Conservation (phyloP, 2,329 filamentous ascomycete genomes). For the Fusarium torreyae region DNA sequence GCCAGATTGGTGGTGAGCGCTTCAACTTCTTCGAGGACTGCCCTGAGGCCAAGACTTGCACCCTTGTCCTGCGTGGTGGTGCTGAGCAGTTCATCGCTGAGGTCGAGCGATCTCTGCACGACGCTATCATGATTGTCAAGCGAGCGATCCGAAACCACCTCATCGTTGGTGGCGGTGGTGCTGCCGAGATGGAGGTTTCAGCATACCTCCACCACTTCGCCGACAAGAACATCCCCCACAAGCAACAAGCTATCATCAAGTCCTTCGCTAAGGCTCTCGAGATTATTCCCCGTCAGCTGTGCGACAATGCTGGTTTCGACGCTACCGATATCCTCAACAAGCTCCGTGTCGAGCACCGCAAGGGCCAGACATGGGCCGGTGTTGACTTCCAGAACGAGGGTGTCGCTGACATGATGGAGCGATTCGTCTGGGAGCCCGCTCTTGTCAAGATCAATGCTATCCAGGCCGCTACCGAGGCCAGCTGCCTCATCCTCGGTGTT, state of each 20-base stretch:
- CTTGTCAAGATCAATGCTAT: conserved; percentile 98
- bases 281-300: conserved; percentile 95
- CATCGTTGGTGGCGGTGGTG: conserved; percentile 96
- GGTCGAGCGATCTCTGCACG: conserved; percentile 96
- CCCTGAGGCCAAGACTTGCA: conserved; percentile 96
- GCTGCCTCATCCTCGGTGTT: conserved; percentile 94
- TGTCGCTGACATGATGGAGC: conserved; percentile 93
- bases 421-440: conserved; percentile 97
- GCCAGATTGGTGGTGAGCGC: conserved; percentile 95
- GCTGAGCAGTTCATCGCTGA: conserved; percentile 99
- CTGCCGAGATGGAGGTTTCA: conserved; percentile 96
- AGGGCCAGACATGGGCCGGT: conserved; percentile 93
- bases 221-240: conserved; percentile 91
- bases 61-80: conserved; percentile 92
- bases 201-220: conserved; percentile 94
- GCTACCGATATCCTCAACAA: conserved; percentile 98
- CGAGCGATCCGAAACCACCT: conserved; percentile 94
- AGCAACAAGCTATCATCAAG: conserved; percentile 98
- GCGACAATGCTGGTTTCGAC: conserved; percentile 98
- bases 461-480: conserved; percentile 94
- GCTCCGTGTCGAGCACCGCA: conserved; percentile 94
- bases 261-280: conserved; percentile 97
- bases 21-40: conserved; percentile 99
- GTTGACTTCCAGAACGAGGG: conserved; percentile 96
- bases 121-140: conserved; percentile 99